These are phyloP conservation scores for Fusarium beomiforme DNA, from an alignment of 2,329 filamentous ascomycete species.

Conservation along the genomic window DNA sequence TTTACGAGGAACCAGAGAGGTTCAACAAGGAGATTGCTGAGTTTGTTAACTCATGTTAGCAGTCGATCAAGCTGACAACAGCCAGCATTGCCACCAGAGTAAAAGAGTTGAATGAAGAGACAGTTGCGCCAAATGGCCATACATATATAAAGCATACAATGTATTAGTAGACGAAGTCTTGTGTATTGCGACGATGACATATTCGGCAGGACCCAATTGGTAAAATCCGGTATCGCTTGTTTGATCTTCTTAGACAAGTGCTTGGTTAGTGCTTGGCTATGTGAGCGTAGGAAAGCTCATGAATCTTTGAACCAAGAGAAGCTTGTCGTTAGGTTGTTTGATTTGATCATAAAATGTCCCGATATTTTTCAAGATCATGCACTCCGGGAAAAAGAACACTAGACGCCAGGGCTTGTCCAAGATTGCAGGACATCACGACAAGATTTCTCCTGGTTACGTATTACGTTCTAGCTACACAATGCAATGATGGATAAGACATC, in stretches of 20 bases:
- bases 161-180: neutral
- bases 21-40: constrained; percentile 41
- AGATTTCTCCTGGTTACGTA: neutral
- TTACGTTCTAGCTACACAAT: no score
- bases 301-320: neutral
- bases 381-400: neutral
- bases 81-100: neutral
- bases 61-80: neutral
- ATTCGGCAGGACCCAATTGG: neutral
- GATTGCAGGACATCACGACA: neutral
- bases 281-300: no score
- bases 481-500: neutral
- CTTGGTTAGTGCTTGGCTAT: no score
- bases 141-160: no score
- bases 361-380: neutral
- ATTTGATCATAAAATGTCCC: neutral
- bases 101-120: neutral
- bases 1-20: constrained; percentile 41
- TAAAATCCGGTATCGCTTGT: neutral
- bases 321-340: neutral
- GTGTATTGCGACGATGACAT: neutral
- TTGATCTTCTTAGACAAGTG: neutral
- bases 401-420: neutral
- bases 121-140: neutral
- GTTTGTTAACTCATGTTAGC: constrained; percentile 31